Evolutionary conservation across 1,284 basidiomycete species (phyloP).

Genomic region (Uromyces viciae-fabae): DNA sequence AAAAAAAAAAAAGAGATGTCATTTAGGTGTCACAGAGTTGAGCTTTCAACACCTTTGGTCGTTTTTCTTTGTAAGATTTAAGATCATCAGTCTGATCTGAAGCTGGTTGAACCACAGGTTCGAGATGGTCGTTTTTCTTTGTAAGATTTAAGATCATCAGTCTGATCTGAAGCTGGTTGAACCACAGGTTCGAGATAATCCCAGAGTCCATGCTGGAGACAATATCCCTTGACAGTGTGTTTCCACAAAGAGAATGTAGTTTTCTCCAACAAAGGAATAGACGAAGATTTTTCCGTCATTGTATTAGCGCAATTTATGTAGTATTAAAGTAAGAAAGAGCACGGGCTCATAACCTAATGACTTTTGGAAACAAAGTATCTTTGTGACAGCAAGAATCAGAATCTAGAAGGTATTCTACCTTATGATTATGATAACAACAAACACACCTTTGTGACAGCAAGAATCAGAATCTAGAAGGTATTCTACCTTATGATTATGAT

Average conservation of each 20-base stretch:
- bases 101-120: not conserved
- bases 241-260: not conserved
- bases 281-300: not conserved
- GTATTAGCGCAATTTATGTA: not conserved
- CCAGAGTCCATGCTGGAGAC: not conserved
- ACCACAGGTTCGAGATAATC: not conserved
- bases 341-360: constrained; percentile 14
- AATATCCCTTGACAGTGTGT: not conserved
- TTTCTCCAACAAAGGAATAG: not conserved
- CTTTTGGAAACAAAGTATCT: too few species aligned
- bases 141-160: not conserved
- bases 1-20: too few species aligned
- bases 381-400: too few species aligned
- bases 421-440: too few species aligned
- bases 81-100: not conserved
- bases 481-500: too few species aligned
- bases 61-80: not conserved
- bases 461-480: too few species aligned
- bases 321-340: not conserved
- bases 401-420: too few species aligned
- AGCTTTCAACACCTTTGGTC: too few species aligned
- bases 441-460: too few species aligned
- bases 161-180: not conserved
- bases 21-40: too few species aligned
- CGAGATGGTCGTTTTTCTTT: not conserved